Base-by-base conservation (phyloP, 2,329 filamentous ascomycete genomes). In the Apiospora marii region DNA sequence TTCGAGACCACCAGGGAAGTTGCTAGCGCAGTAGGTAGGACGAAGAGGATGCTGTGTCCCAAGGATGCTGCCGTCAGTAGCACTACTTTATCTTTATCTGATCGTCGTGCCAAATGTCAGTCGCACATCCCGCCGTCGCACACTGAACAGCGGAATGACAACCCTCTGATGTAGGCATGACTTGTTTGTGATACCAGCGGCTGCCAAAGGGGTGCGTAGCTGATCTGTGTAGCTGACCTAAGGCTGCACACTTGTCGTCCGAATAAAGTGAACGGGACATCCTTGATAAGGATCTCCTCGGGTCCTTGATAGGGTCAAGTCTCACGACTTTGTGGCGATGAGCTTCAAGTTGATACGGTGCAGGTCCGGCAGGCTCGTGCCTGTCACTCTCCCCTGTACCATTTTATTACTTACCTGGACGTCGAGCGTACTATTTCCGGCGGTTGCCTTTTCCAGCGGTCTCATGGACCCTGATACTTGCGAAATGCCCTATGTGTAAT, bases 111-210 rank as follows among this genome's bases (percentile, higher is more conserved):
- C 34, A 41, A 64, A 64, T 41, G 30, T 19, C 30, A 37, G 53
- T 61, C 53, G 53, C 53, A 37, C 22, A 64, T 41, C 58, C 34
- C 58, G 58, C 34, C n/a, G 58, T 64, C 58, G 58, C n/a, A 41
- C 58, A n/a, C 58, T 10, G 41, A 13, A 41, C 58, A 13, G 41
- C 34, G 19, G 5, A 41, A 64, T 64, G 58, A 64, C 58, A 64
- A 64, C n/a, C 58, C 58, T 41, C 58, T 64, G 58, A 64, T 64
- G 58, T 22, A 19, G 41, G 41, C 58, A 64, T 64, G 34, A 64
- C 58, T 64, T 64, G 34, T 41, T 24, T 64, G 58, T 41, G 58
- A 58, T 14, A 41, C 58, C 58, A 8, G 22, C 8, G 34, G 4
- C 34, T 12, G 58, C 58, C 8, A 37, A 64, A 64, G 19, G 34